phyloP scores from a whole-genome alignment of 2,329 filamentous ascomycete species.

The Penicillium fuscoglaucum region DNA sequence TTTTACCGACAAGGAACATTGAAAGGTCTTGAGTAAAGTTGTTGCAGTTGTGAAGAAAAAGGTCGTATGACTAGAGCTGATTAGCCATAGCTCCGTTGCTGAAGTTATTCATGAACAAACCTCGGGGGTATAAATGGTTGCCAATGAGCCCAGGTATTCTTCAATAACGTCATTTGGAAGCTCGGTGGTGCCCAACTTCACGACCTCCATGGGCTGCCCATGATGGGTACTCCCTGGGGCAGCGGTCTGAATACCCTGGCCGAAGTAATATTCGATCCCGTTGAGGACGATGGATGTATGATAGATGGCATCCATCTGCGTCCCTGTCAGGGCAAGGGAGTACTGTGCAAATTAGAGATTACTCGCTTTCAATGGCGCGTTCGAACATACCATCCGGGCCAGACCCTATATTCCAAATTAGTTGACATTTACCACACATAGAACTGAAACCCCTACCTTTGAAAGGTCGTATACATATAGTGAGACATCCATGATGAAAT shows the following conservation, averaged over 20 bases:
- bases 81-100: constrained; percentile 10
- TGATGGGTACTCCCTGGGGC: constrained; percentile 81
- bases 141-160: constrained; percentile 83
- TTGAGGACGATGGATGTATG: constrained; percentile 87
- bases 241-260: constrained; percentile 81
- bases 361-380: background rate
- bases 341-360: constrained; percentile 43
- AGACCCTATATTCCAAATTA: constrained; percentile 49
- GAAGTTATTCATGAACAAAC: constrained; percentile 41
- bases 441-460: constrained; percentile 35
- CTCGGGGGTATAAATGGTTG: constrained; percentile 77
- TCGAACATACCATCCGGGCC: constrained; percentile 49
- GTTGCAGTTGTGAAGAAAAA: constrained; percentile 93
- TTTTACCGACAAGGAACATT: constrained; percentile 83
- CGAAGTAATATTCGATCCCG: constrained; percentile 87
- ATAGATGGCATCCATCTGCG: constrained; percentile 86
- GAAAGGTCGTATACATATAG: constrained; percentile 80
- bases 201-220: constrained; percentile 74
- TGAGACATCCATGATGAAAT: constrained; percentile 66
- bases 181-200: constrained; percentile 73
- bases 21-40: constrained; percentile 93
- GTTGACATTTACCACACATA: constrained; percentile 23
- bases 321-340: constrained; percentile 61
- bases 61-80: constrained; percentile 71
- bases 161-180: constrained; percentile 78